Evolutionary conservation across 257 asterid species (phyloP), one percentile per base, ranked within the genome.

Genomic region (Nicotiana attenuata): DNA sequence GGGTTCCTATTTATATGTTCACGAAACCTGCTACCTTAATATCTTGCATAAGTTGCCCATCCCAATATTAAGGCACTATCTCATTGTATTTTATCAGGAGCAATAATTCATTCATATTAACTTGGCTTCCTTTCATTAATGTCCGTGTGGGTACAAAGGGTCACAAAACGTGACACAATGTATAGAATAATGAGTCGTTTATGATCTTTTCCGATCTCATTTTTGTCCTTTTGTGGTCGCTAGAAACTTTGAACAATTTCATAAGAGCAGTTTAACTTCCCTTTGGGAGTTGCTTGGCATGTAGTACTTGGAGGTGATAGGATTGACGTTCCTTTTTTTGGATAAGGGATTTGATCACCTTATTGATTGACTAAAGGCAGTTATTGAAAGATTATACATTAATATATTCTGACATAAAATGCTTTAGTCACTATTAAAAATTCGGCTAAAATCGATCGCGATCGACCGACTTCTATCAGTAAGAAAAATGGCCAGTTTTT

Each of bases 271-370:
- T 77, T 57, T 41, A 77, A 77, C 81, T 60, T 77, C 31, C 56
- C 20, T 3, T 7, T 29, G 67, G 53, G 20, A 57, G 81, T 19
- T 77, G 45, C 15, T 57, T 77, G 68, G 29, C 47, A 28, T 57
- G 81, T 77, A 56, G 81, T 77, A 28, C 53, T 31, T 10, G 68
- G 81, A 77, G 29, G 19, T 56, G 52, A 57, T 56, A 22, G 11
- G 33, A 56, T 55, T 77, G 47, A 17, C 65, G 15, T 31, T n/a
- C 11, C 4, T 41, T 28, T 20, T 5, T 10, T 57, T 3, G 53
- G 17, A 31, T 33, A 77, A 57, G 53, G 56, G 68, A 55, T 77
- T 77, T 29, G 81, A 57, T 77, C 68, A 57, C 56, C 81, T 33
- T 77, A 77, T 57, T 57, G 35, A 26, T 33, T 77, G 81, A 77